These are phyloP conservation scores for Microcyclospora pomicola DNA, from an alignment of 2,329 filamentous ascomycete genomes.

Conservation along the genomic window DNA sequence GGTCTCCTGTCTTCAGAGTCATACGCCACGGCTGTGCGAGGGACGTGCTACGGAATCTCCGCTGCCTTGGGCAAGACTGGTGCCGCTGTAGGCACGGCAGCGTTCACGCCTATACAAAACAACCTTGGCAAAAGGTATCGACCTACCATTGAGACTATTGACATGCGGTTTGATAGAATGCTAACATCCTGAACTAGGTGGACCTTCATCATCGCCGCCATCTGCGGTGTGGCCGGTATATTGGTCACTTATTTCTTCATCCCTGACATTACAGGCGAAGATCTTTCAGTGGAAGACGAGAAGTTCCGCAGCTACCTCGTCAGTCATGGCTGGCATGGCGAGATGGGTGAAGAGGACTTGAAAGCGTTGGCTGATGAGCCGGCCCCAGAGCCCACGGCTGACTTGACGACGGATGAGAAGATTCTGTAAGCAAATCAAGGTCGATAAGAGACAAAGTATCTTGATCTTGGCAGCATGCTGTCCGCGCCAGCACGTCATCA, in stretches of 20 bases:
- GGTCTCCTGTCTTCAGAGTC: conserved; percentile 38
- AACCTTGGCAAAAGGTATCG: conserved; percentile 28
- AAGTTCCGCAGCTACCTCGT: conserved; percentile 33
- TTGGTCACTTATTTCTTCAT: conserved; percentile 37
- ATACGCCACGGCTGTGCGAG: conserved; percentile 39
- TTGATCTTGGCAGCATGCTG: background rate
- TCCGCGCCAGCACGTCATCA: conserved; percentile 1
- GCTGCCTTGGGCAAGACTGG: conserved; percentile 40
- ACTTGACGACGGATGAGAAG: background rate
- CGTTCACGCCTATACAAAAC: conserved; percentile 29
- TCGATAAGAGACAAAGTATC: background rate
- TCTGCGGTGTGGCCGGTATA: conserved; percentile 35
- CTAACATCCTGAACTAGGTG: conserved; percentile 13
- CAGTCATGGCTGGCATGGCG: conserved; percentile 33
- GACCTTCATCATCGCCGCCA: conserved; percentile 41
- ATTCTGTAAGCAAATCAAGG: background rate
- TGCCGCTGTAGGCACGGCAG: conserved; percentile 38
- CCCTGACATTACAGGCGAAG: conserved; percentile 32
- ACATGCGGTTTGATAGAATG: too few species aligned
- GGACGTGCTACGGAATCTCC: conserved; percentile 38
- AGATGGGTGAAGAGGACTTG: conserved; percentile 31
- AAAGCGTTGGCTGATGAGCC: conserved; percentile 20
- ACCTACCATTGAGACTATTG: too few species aligned
- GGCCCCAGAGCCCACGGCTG: conserved; percentile 1
- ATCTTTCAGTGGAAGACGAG: conserved; percentile 31